Percentiles rank a stretch among this genome's conserved stretches.
Conservation (phyloP, 768 basidiomycete species). For the Epithele typhae region DNA sequence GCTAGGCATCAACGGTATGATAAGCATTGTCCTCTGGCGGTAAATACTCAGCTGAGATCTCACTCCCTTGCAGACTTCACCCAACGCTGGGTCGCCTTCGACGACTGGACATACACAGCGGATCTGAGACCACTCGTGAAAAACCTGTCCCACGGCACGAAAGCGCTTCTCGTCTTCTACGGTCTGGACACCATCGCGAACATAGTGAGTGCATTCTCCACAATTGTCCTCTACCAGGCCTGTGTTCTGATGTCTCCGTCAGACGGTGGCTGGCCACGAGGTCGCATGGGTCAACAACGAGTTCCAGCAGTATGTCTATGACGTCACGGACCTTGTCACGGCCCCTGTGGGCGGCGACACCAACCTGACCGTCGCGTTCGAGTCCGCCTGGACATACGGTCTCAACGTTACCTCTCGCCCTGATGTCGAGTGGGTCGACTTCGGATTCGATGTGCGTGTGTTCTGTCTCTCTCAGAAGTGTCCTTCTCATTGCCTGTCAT, state of each 20-base stretch:
- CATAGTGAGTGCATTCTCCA: conserved; percentile 33
- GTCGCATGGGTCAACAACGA: conserved; percentile 57
- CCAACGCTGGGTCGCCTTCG: conserved; percentile 50
- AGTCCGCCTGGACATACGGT: conserved; percentile 51
- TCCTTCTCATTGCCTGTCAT: too few species aligned
- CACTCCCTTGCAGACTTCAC: conserved; percentile 38
- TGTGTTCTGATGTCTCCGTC: background rate
- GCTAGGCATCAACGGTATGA: conserved; percentile 47
- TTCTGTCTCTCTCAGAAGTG: too few species aligned
- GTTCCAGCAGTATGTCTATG: conserved; percentile 51
- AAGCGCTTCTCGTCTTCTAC: conserved; percentile 44
- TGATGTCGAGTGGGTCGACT: conserved; percentile 49
- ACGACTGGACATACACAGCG: conserved; percentile 58
- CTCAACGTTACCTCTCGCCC: conserved; percentile 47
- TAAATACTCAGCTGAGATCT: background rate
- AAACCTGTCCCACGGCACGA: conserved; percentile 19
- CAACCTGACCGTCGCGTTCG: conserved; percentile 47
- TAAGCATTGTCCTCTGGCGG: background rate
- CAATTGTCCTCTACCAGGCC: too few species aligned
- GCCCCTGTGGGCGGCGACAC: conserved; percentile 29
- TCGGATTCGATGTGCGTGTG: too few species aligned
- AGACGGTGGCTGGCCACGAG: conserved; percentile 48
- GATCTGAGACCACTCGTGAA: conserved; percentile 42
- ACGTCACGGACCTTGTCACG: conserved; percentile 40
- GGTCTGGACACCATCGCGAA: conserved; percentile 56